Percentiles rank a stretch among this genome's conserved stretches.
These are phyloP conservation scores for Rhodamnia argentea DNA, from an alignment of 345 rosid species.

Conservation along the genomic window DNA sequence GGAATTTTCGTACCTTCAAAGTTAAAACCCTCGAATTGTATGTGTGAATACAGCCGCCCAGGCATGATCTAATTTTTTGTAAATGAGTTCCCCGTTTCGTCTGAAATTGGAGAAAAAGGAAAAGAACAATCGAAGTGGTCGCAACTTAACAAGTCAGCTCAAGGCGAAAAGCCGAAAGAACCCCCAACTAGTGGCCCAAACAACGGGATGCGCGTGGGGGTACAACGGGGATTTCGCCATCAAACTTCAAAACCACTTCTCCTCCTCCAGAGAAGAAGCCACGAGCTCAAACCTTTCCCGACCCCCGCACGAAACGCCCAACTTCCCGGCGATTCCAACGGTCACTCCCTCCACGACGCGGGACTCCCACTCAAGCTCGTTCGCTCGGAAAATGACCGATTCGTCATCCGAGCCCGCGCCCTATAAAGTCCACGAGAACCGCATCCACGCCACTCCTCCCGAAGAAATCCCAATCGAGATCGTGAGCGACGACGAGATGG, in stretches of 20 bases:
- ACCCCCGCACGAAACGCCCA: background rate
- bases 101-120: background rate
- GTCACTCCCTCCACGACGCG: slow-evolving; percentile 8
- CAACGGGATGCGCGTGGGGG: accelerated
- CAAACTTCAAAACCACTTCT: background rate
- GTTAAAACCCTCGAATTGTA: background rate
- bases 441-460: background rate
- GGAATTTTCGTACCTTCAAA: background rate
- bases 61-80: background rate
- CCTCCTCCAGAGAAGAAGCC: background rate
- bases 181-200: background rate
- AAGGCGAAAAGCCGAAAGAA: background rate
- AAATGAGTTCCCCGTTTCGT: background rate
- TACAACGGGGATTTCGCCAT: background rate
- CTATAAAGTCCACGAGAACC: slow-evolving; percentile 7
- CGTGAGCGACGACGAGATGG: slow-evolving; percentile 88
- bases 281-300: background rate
- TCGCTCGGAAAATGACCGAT: slow-evolving; percentile 27
- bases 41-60: too few species aligned
- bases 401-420: slow-evolving; percentile 19
- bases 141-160: background rate
- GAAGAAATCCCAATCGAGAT: slow-evolving; percentile 61
- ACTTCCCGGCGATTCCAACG: slow-evolving; percentile 17
- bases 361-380: background rate
- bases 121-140: background rate